Evolutionary conservation across 148 eudicot species (phyloP).

Genomic region (Rhododendron kiyosumense): DNA sequence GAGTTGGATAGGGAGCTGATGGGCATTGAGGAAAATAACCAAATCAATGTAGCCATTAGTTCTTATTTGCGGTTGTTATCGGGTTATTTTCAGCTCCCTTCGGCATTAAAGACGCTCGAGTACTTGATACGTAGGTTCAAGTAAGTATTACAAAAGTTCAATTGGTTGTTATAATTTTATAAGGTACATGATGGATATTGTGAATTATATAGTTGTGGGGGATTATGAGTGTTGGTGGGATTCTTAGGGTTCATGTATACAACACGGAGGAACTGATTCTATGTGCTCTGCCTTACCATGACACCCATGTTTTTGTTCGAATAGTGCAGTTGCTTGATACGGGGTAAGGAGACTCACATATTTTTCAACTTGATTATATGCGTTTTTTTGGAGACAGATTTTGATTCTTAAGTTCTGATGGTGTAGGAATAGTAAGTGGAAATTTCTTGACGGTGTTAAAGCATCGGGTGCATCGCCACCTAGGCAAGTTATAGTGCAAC

Average conservation of each 20-base stretch:
- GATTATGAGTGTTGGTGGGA: slow-evolving; percentile 1
- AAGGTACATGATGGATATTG: neutral
- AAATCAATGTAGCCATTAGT: slow-evolving; percentile 47
- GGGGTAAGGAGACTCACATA: slow-evolving; percentile 33
- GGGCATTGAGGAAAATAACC: slow-evolving; percentile 61
- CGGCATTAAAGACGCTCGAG: slow-evolving; percentile 75
- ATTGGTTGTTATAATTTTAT: neutral
- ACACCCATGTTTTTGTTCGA: slow-evolving; percentile 78
- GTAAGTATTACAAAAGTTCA: slow-evolving; percentile 23
- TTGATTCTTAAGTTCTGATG: neutral
- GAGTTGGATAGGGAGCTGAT: slow-evolving; percentile 77
- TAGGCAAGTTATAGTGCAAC: slow-evolving; percentile 80
- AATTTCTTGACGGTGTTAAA: slow-evolving; percentile 85
- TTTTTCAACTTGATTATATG: neutral
- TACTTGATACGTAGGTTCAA: slow-evolving; percentile 85
- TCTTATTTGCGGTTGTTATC: slow-evolving; percentile 73
- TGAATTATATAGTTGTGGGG: neutral
- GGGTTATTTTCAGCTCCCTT: slow-evolving; percentile 51
- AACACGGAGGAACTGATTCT: slow-evolving; percentile 75
- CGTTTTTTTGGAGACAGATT: neutral
- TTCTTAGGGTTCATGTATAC: slow-evolving; percentile 66
- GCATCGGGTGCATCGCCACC: slow-evolving; percentile 83
- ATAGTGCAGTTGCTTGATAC: slow-evolving; percentile 67
- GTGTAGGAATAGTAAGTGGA: slow-evolving; percentile 70
- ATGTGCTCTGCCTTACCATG: slow-evolving; percentile 86